Evolutionary conservation across 2,329 filamentous ascomycete species (phyloP).

Genomic region (Aspergillus hiratsukae): DNA sequence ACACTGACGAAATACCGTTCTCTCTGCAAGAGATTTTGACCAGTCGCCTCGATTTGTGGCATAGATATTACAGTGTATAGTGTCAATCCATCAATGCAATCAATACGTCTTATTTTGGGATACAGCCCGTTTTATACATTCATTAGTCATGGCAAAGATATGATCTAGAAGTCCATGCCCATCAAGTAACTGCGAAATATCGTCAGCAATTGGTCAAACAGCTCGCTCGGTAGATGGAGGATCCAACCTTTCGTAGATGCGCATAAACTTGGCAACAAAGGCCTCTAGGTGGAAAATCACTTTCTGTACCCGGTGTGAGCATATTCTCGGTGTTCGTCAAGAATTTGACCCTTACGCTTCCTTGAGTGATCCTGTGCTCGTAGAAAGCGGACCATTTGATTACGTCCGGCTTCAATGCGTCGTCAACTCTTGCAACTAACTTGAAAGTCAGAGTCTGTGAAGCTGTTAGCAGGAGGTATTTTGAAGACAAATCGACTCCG

Average conservation of each 20-base stretch:
- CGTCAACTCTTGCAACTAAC: constrained; percentile 79
- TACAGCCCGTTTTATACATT: constrained; percentile 18
- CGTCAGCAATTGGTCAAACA: constrained; percentile 29
- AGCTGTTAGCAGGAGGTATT: constrained; percentile 4
- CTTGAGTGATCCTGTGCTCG: constrained; percentile 88
- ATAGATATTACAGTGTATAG: neutral
- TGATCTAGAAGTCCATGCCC: constrained; percentile 66
- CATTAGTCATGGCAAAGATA: constrained; percentile 23
- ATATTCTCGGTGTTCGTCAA: neutral
- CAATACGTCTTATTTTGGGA: constrained; percentile 1
- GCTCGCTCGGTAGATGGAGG: neutral
- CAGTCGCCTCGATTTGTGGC: neutral
- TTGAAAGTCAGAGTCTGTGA: constrained; percentile 79
- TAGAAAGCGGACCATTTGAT: constrained; percentile 97
- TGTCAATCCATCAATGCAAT: neutral
- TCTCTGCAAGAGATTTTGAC: neutral
- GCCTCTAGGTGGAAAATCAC: constrained; percentile 98
- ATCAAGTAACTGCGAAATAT: constrained; percentile 50
- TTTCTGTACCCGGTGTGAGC: constrained; percentile 50
- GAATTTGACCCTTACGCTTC: constrained; percentile 49
- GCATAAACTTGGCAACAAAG: constrained; percentile 98
- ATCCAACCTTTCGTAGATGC: constrained; percentile 80
- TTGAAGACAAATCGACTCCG: neutral
- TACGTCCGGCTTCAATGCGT: constrained; percentile 83
- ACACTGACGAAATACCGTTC: neutral